phyloP scores from a whole-genome alignment of 345 rosid species.

The Citrus reticulata region DNA sequence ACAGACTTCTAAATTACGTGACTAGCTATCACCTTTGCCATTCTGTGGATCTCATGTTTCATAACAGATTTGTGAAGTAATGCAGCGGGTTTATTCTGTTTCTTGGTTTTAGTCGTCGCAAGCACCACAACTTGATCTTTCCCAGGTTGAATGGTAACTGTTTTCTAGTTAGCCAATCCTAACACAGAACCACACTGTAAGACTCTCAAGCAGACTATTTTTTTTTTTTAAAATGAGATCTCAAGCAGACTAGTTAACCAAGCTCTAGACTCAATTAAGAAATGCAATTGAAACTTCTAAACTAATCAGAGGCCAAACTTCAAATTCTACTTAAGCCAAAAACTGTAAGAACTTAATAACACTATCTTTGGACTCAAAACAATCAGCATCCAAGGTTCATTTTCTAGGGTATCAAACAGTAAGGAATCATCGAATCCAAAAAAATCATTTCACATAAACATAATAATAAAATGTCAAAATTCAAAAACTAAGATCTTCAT shows the following conservation, averaged over 20 bases:
- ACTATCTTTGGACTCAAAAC: background rate
- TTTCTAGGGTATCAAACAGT: background rate
- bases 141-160: slow-evolving; percentile 68
- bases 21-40: slow-evolving; percentile 57
- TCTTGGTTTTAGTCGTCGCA: slow-evolving; percentile 77
- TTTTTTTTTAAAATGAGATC: background rate
- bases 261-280: background rate
- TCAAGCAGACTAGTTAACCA: background rate
- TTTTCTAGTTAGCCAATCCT: slow-evolving; percentile 68
- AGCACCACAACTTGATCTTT: slow-evolving; percentile 65
- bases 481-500: background rate
- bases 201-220: too few species aligned
- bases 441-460: background rate
- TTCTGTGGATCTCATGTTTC: slow-evolving; percentile 57
- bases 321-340: background rate
- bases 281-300: background rate
- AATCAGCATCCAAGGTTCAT: background rate
- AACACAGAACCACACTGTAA: background rate
- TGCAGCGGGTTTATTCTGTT: slow-evolving; percentile 45
- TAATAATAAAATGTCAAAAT: background rate
- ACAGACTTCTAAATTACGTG: slow-evolving; percentile 36
- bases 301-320: background rate
- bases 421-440: background rate
- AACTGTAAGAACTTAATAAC: background rate
- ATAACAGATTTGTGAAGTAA: slow-evolving; percentile 52